A percentile compares a stretch with the other conserved stretches of the same genome.
Conservation (phyloP, 257 asterid species). For the Avicennia marina region DNA sequence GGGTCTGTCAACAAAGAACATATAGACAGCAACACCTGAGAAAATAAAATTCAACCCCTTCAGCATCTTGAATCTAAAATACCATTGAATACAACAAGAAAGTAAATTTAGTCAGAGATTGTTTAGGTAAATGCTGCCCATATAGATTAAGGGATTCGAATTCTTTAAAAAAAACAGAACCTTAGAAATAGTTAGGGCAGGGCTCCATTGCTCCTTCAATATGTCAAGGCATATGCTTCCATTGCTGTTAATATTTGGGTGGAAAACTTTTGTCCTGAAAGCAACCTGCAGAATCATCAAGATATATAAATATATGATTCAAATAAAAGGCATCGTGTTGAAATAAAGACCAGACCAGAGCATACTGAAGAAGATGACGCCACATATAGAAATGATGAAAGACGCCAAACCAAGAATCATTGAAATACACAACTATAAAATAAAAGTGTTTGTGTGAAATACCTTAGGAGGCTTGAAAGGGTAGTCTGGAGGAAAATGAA, state of each 20-base stretch:
- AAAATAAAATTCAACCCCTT: not conserved
- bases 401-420: too few relatives aligned
- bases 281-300: slow-evolving; percentile 27
- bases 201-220: slow-evolving; percentile 42
- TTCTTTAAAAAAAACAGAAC: slow-evolving; percentile 10
- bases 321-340: too few relatives aligned
- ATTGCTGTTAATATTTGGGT: slow-evolving; percentile 39
- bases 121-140: too few relatives aligned
- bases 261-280: slow-evolving; percentile 37
- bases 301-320: not conserved
- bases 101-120: too few relatives aligned
- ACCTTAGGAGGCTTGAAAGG: slow-evolving; percentile 85
- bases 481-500: slow-evolving; percentile 80
- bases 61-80: not conserved
- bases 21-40: slow-evolving; percentile 40
- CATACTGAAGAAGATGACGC: too few relatives aligned
- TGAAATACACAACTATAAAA: too few relatives aligned
- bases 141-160: not conserved
- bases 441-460: not conserved
- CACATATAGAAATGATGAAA: too few relatives aligned
- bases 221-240: slow-evolving; percentile 44
- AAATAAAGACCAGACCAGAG: too few relatives aligned
- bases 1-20: slow-evolving; percentile 46
- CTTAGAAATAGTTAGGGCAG: slow-evolving; percentile 37
- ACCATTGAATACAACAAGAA: too few relatives aligned